These are phyloP conservation scores for Echium plantagineum DNA, from an alignment of 257 asterid species.

Conservation along the genomic window DNA sequence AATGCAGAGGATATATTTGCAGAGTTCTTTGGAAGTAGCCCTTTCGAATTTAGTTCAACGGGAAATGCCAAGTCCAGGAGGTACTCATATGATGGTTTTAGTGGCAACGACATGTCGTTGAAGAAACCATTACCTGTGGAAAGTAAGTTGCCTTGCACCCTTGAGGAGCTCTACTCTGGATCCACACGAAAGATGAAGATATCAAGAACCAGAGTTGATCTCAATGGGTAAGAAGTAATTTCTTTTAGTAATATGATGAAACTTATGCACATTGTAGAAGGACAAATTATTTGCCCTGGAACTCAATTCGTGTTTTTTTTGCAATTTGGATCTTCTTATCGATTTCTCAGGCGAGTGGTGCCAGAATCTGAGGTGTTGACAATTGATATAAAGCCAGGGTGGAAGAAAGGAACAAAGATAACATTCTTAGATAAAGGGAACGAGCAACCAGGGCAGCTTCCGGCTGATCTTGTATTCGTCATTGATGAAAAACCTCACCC, in stretches of 20 bases:
- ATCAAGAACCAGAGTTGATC: constrained; percentile 59
- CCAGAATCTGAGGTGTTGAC: constrained; percentile 1
- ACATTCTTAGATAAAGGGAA: constrained; percentile 88
- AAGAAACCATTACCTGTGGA: constrained; percentile 84
- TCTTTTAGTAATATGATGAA: neutral
- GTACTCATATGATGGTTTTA: constrained; percentile 42
- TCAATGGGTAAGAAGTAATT: constrained; percentile 34
- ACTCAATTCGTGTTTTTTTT: constrained; percentile 3
- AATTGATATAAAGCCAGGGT: constrained; percentile 57
- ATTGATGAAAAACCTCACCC: constrained; percentile 78
- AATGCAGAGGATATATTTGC: constrained; percentile 91
- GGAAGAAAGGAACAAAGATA: constrained; percentile 87
- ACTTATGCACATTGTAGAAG: neutral
- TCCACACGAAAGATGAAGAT: constrained; percentile 87
- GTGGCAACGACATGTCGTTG: constrained; percentile 25
- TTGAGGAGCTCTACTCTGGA: constrained; percentile 75
- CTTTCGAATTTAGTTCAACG: constrained; percentile 10
- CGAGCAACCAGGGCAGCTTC: constrained; percentile 61
- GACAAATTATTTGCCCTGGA: neutral
- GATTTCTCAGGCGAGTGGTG: neutral
- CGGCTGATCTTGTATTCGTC: constrained; percentile 78
- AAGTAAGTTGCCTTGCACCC: constrained; percentile 62
- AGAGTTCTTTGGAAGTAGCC: constrained; percentile 87
- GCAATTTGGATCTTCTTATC: too few species aligned
- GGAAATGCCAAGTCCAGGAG: constrained; percentile 31